phyloP scores from a whole-genome alignment of 805 yeast genomes.

The Starmera dryadoides region DNA sequence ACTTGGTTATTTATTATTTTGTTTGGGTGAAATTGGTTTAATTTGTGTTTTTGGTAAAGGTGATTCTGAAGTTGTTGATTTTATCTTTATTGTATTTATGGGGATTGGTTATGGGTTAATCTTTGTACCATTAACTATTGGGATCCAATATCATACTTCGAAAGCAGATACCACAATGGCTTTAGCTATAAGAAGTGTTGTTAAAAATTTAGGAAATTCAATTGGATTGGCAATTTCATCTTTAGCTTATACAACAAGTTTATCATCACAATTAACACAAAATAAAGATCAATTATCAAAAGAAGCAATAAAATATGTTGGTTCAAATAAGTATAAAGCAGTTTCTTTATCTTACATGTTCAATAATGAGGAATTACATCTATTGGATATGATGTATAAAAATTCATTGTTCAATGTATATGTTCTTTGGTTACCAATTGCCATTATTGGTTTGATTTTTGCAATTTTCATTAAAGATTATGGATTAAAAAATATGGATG shows the following conservation, averaged over 20 bases:
- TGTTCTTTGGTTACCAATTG: background rate
- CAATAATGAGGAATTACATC: background rate
- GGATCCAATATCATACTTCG: slow-evolving; percentile 45
- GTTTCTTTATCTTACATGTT: background rate
- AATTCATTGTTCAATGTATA: slow-evolving; percentile 1
- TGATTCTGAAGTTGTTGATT: slow-evolving; percentile 23
- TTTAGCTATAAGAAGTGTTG: slow-evolving; percentile 47
- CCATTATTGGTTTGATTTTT: background rate
- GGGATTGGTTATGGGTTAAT: slow-evolving; percentile 35
- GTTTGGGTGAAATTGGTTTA: slow-evolving; percentile 28
- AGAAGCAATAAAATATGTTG: background rate
- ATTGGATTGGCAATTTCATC: slow-evolving; percentile 42
- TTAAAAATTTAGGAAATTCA: slow-evolving; percentile 53
- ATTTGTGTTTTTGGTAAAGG: slow-evolving; percentile 28
- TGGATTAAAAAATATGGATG: background rate
- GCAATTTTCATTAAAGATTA: background rate
- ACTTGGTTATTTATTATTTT: slow-evolving; percentile 35
- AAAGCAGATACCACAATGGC: slow-evolving; percentile 50
- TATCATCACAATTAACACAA: background rate
- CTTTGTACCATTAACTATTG: slow-evolving; percentile 27
- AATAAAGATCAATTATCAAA: background rate
- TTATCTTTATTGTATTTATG: slow-evolving; percentile 25
- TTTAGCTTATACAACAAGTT: slow-evolving; percentile 6
- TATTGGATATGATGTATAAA: background rate
- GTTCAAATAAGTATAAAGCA: background rate